A percentile compares a stretch with the other conserved stretches of the same genome.
phyloP scores from a whole-genome alignment of 164 flowering plant genomes.

The Vitis amurensis region DNA sequence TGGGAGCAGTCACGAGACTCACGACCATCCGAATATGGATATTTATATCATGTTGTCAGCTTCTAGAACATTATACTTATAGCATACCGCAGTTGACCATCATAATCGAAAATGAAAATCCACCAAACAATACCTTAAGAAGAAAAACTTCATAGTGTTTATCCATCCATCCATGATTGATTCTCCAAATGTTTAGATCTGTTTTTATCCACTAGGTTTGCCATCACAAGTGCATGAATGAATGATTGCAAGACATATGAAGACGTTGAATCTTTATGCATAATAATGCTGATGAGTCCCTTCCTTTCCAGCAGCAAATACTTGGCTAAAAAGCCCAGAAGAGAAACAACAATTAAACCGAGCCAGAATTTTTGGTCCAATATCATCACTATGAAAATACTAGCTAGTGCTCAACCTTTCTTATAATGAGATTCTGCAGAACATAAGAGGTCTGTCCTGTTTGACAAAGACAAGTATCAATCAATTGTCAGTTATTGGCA shows the following conservation, averaged over 20 bases:
- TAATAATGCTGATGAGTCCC: slow-evolving; percentile 44
- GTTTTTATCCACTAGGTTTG: slow-evolving; percentile 31
- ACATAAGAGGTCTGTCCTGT: slow-evolving; percentile 58
- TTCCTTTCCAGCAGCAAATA: slow-evolving; percentile 65
- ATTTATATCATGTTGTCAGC: too few relatives aligned
- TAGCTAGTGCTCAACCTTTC: slow-evolving; percentile 49
- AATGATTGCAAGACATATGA: slow-evolving; percentile 73
- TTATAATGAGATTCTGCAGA: slow-evolving; percentile 54
- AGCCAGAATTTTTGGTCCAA: slow-evolving; percentile 4
- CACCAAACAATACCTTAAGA: slow-evolving; percentile 8
- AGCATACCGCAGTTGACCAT: too few relatives aligned
- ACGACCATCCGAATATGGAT: too few relatives aligned
- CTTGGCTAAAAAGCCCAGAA: slow-evolving; percentile 40
- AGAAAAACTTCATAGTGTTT: slow-evolving; percentile 60
- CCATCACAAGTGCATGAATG: slow-evolving; percentile 81
- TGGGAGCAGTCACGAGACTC: too few relatives aligned
- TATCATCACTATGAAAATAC: neutral
- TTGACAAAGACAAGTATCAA: neutral
- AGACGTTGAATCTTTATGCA: slow-evolving; percentile 71
- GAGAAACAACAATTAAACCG: slow-evolving; percentile 1
- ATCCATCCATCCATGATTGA: slow-evolving; percentile 68
- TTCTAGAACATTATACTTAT: too few relatives aligned
- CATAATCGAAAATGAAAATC: too few relatives aligned
- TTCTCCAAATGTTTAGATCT: slow-evolving; percentile 49
- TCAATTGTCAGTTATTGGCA: neutral